Conservation (phyloP, 169 alveolate species). For the Neospora caninum region DNA sequence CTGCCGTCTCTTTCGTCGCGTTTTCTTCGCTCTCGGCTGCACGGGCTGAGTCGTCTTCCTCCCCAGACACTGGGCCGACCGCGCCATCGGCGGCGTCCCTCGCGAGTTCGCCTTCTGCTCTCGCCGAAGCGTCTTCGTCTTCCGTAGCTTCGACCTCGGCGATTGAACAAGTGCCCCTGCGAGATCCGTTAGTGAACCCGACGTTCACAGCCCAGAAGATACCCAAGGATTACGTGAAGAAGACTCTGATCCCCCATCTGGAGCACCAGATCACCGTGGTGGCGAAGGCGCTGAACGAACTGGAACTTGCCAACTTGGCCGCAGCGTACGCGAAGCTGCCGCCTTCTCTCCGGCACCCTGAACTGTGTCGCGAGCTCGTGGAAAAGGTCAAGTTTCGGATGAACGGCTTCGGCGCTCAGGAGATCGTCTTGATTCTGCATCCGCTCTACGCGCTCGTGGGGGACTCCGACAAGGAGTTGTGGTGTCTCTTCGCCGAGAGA, state of each 20-base stretch:
- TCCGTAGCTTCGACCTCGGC: not conserved
- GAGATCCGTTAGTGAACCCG: slow-evolving; percentile 33
- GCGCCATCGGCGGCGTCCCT: not conserved
- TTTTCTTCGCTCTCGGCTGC: not conserved
- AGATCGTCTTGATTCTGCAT: not conserved
- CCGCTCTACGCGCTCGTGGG: slow-evolving; percentile 7
- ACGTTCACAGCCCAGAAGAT: slow-evolving; percentile 21
- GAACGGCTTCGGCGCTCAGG: slow-evolving; percentile 34
- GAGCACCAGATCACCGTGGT: slow-evolving; percentile 34
- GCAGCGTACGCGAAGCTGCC: slow-evolving; percentile 53
- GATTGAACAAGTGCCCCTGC: not conserved
- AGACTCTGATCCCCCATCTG: slow-evolving; percentile 52
- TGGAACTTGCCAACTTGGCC: slow-evolving; percentile 31
- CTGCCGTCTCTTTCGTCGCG: not conserved
- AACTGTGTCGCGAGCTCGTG: not conserved
- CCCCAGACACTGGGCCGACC: not conserved
- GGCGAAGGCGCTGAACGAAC: slow-evolving; percentile 29
- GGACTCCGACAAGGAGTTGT: not conserved
- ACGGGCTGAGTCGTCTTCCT: not conserved
- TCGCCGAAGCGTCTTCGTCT: not conserved
- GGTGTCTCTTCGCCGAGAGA: slow-evolving; percentile 20
- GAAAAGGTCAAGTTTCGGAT: slow-evolving; percentile 34
- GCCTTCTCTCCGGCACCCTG: slow-evolving; percentile 30
- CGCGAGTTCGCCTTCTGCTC: not conserved
- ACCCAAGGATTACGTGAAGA: slow-evolving; percentile 52